A percentile compares a stretch with the other conserved stretches of the same genome.
Evolutionary conservation across 805 yeast genomes (phyloP).

Genomic region (Kazachstania martiniae): DNA sequence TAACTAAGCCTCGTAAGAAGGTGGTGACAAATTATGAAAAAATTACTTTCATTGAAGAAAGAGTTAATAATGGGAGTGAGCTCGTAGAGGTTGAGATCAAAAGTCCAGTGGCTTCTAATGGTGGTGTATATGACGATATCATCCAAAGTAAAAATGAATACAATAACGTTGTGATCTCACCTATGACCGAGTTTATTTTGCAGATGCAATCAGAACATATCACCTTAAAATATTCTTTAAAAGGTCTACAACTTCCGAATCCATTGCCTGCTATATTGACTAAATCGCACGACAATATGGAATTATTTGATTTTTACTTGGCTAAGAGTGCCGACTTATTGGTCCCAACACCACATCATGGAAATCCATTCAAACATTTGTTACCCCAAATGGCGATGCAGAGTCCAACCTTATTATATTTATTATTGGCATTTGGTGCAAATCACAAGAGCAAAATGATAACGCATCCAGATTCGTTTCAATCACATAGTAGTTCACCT

Average conservation of each 20-base stretch:
- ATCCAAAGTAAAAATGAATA: neutral
- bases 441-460: conserved; percentile 30
- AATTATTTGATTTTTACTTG: conserved; percentile 52
- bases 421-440: conserved; percentile 42
- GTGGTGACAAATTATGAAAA: neutral
- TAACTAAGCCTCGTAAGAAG: neutral
- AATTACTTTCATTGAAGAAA: neutral
- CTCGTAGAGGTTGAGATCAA: neutral
- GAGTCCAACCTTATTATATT: conserved; percentile 41
- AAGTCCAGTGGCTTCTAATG: neutral
- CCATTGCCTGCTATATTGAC: conserved; percentile 52
- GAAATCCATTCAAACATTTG: conserved; percentile 55
- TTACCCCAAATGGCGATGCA: conserved; percentile 61
- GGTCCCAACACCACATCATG: conserved; percentile 58
- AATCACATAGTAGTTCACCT: too few relatives aligned
- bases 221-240: neutral
- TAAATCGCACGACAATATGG: conserved; percentile 49
- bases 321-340: conserved; percentile 48
- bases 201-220: neutral
- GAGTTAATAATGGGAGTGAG: neutral
- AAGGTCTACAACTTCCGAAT: conserved; percentile 3
- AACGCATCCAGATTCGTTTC: too few relatives aligned
- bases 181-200: neutral
- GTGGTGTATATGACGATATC: neutral
- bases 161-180: neutral